Conservation (phyloP, 2,329 filamentous ascomycete species). For the Trichoderma breve region DNA sequence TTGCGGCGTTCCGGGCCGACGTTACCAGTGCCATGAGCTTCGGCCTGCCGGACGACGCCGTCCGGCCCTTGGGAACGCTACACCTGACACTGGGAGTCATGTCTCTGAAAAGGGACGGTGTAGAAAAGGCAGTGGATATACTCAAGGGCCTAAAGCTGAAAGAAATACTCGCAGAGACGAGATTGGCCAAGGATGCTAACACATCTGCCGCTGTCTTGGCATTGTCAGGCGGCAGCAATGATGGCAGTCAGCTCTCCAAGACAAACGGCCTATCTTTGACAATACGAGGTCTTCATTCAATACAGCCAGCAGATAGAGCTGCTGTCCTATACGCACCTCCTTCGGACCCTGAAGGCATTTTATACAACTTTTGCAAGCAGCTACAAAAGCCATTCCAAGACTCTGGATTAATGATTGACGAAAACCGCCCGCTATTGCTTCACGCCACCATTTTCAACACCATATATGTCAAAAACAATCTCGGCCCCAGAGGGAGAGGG, state of each 20-base stretch:
- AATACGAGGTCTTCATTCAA: conserved; percentile 57
- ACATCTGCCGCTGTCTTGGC: conserved; percentile 12
- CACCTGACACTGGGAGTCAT: conserved; percentile 88
- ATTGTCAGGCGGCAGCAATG: neutral
- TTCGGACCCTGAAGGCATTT: conserved; percentile 46
- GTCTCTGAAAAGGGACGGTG: conserved; percentile 57
- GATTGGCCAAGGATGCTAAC: conserved; percentile 2
- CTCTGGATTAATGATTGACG: conserved; percentile 54
- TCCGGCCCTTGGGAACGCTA: conserved; percentile 75
- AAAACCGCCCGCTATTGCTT: conserved; percentile 64
- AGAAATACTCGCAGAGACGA: conserved; percentile 39
- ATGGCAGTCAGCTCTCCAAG: neutral
- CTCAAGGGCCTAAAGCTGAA: conserved; percentile 39
- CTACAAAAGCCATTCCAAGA: conserved; percentile 55
- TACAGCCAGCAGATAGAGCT: conserved; percentile 56
- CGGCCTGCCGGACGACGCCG: conserved; percentile 61
- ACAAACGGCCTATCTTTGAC: conserved; percentile 41
- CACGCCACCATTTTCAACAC: conserved; percentile 89
- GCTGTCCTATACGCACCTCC: conserved; percentile 67
- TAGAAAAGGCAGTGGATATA: conserved; percentile 43
- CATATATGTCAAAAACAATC: conserved; percentile 60
- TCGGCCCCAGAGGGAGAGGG: conserved; percentile 28
- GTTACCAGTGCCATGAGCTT: conserved; percentile 46
- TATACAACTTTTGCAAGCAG: conserved; percentile 58
- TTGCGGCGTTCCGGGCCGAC: conserved; percentile 61